Base-by-base conservation (phyloP, 2,329 filamentous ascomycete species). In the Pseudogymnoascus sp. region DNA sequence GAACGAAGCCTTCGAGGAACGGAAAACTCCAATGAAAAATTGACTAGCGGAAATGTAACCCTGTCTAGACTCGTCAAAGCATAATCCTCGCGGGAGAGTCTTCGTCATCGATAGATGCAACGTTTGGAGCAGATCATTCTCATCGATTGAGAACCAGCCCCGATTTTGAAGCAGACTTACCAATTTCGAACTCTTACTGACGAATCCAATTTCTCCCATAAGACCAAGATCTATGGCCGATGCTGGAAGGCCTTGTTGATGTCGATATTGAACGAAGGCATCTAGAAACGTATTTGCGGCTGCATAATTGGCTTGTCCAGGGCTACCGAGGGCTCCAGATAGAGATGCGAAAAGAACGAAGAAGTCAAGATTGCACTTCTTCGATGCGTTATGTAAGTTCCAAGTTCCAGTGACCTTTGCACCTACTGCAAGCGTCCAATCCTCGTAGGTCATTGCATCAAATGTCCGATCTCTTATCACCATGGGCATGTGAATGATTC, bases 401-500 rank as follows among this genome's bases (percentile, higher is more conserved):
- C 40, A 28, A 38, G 67, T 64, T 37, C 64, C 66, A 21, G 28
- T 40, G 11, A 65, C 60, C 36, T 69, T 69, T 10, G 67, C 65
- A 16, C 28, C 18, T 1, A 62, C 6, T 7, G 62, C 63, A 0
- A 56, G 18, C 5, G 53, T 59, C 38, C 62, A 68, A 16, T 65
- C 63, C 6, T 66, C 40, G 11, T 64, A 37, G 6, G 28, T 60
- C 56, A 60, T 60, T 25, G 25, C 34, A n/a, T 37, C 28, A 14
- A 60, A 60, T 34, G 34, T 16, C 6, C 46, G 21, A 28, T 53
- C 46, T 28, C 46, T 71, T 3, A 53, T 25, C 0, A 74, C 69
- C 73, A 75, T 72, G 2, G 73, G 71, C 1, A 68, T 71, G 46
- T 75, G 72, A 3, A 75, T 71, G 0, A 74, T 61, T 53, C 46